phyloP scores from a whole-genome alignment of 305 asterid species.

The Rubia peregrina region DNA sequence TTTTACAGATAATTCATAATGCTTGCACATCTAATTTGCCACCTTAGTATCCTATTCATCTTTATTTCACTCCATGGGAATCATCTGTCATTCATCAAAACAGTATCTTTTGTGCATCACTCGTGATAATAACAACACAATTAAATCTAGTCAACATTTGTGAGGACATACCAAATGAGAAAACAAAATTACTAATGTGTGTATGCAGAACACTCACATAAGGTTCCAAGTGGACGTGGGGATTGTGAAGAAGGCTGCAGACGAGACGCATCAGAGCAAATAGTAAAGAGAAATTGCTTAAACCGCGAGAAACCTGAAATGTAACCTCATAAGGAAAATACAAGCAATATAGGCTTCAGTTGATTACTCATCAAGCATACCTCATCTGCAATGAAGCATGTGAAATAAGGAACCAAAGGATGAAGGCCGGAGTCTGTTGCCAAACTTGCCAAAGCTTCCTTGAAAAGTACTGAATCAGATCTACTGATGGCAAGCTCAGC shows the following conservation, averaged over 20 bases:
- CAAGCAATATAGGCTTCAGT: background rate
- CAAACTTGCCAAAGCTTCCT: conserved; percentile 79
- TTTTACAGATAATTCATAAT: background rate
- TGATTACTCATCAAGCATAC: conserved; percentile 25
- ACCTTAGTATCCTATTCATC: background rate
- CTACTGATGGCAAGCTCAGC: conserved; percentile 66
- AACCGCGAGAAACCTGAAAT: conserved; percentile 68
- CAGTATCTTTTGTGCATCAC: background rate
- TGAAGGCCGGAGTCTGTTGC: conserved; percentile 97
- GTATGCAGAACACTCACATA: conserved; percentile 52
- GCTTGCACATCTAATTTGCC: conserved; percentile 2
- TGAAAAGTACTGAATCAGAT: conserved; percentile 73
- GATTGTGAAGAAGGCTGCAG: conserved; percentile 91
- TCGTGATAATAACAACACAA: background rate
- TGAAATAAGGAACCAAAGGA: conserved; percentile 93
- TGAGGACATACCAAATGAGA: background rate
- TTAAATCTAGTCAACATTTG: background rate
- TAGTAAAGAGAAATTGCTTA: conserved; percentile 64
- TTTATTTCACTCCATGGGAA: background rate
- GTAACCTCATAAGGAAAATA: background rate
- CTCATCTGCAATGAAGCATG: conserved; percentile 92
- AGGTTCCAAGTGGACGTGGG: conserved; percentile 80
- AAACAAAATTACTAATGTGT: background rate
- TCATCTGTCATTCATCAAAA: background rate
- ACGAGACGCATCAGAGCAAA: conserved; percentile 96